phyloP scores from a whole-genome alignment of 1,284 basidiomycete species.

The Malassezia sympodialis region DNA sequence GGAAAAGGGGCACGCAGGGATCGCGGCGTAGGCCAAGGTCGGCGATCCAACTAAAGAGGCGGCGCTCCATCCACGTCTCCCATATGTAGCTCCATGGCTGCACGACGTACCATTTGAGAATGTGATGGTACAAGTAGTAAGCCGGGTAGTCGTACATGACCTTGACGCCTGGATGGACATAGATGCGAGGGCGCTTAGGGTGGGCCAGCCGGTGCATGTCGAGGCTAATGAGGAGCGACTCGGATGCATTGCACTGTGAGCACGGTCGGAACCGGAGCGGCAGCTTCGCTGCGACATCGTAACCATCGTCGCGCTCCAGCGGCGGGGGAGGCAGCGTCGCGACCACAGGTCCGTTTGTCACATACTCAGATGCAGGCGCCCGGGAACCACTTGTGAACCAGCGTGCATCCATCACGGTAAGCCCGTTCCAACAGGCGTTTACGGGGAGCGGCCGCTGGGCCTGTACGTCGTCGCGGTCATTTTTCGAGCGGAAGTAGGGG shows the following conservation, averaged over 20 bases:
- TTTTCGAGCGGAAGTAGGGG: conserved; percentile 53
- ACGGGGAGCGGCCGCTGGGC: conserved; percentile 53
- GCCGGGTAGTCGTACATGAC: conserved; percentile 25
- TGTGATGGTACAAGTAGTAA: conserved; percentile 22
- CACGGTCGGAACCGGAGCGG: conserved; percentile 53
- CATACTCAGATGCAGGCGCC: background rate
- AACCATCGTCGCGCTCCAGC: conserved; percentile 6
- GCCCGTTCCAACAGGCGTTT: conserved; percentile 58
- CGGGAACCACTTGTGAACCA: conserved; percentile 44
- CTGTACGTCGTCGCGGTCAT: conserved; percentile 45
- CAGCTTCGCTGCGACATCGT: conserved; percentile 40
- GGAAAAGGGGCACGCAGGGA: conserved; percentile 5
- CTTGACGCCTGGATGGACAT: conserved; percentile 50
- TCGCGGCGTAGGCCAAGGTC: conserved; percentile 21
- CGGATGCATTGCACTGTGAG: conserved; percentile 53
- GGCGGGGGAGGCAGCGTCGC: background rate
- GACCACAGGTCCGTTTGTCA: background rate
- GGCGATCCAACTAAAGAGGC: conserved; percentile 26
- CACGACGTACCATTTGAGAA: conserved; percentile 25
- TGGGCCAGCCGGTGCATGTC: conserved; percentile 54
- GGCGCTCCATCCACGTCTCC: conserved; percentile 24
- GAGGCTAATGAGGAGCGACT: conserved; percentile 56
- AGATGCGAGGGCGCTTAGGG: conserved; percentile 49
- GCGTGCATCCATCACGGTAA: conserved; percentile 53
- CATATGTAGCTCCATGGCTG: conserved; percentile 29